Evolutionary conservation across 345 rosid genomes (phyloP).

Genomic region (Eucalyptus marginata): DNA sequence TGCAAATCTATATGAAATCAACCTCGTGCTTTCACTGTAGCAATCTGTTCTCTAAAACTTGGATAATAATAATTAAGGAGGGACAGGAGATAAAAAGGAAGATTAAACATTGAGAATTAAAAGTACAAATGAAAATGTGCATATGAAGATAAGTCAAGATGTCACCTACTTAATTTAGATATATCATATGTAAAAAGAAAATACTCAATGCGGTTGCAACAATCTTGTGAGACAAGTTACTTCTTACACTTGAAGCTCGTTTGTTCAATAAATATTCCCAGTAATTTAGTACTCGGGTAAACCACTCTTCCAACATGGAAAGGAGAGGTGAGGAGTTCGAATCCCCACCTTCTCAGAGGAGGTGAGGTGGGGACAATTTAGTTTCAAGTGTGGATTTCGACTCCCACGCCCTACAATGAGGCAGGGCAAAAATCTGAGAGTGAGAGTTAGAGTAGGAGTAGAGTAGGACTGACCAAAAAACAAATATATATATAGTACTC

Average conservation of each 20-base stretch:
- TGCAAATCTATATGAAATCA: too few relatives aligned
- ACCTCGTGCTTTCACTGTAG: too few relatives aligned
- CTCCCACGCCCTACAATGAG: rapidly evolving
- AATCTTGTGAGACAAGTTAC: neutral
- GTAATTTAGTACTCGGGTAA: neutral
- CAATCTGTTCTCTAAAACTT: too few relatives aligned
- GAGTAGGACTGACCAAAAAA: too few relatives aligned
- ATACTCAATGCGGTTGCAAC: neutral
- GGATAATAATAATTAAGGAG: too few relatives aligned
- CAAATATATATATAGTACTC: neutral
- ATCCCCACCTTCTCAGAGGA: too few relatives aligned
- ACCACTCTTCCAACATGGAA: too few relatives aligned
- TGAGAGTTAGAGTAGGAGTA: too few relatives aligned
- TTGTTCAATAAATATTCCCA: neutral
- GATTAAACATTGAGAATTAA: too few relatives aligned
- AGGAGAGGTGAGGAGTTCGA: rapidly evolving
- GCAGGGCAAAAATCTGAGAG: rapidly evolving
- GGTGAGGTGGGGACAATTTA: too few relatives aligned
- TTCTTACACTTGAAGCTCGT: neutral
- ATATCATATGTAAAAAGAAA: neutral
- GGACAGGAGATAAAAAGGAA: neutral
- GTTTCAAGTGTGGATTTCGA: too few relatives aligned
- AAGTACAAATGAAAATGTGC: neutral
- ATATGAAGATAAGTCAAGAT: neutral
- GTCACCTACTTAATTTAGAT: neutral